phyloP scores from a whole-genome alignment of 2,329 filamentous ascomycete species.

The Graphilbum sp. region DNA sequence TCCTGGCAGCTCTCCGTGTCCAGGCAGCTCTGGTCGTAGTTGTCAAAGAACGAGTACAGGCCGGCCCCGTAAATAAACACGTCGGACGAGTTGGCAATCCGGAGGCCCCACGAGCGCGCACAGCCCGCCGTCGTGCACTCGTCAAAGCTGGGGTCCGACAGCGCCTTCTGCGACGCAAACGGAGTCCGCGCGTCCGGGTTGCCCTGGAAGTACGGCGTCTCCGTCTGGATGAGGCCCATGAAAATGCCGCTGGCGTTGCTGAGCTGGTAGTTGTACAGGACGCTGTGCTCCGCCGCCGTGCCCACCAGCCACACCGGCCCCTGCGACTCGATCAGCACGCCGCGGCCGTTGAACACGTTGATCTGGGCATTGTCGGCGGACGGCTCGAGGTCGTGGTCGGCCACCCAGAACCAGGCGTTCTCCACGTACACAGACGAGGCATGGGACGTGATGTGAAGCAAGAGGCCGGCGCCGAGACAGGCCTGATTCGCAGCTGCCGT shows the following conservation, averaged over 20 bases:
- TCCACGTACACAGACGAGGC: slow-evolving; percentile 59
- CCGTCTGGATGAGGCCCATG: slow-evolving; percentile 72
- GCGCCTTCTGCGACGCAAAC: slow-evolving; percentile 41
- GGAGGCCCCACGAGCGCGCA: slow-evolving; percentile 63
- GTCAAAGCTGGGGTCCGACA: slow-evolving; percentile 53
- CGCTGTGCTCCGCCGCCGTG: slow-evolving; percentile 52
- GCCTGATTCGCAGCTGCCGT: slow-evolving; percentile 30
- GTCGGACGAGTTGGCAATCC: slow-evolving; percentile 49
- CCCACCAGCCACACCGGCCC: slow-evolving; percentile 68
- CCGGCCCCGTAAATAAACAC: slow-evolving; percentile 57
- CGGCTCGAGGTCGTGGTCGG: slow-evolving; percentile 77
- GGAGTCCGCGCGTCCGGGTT: slow-evolving; percentile 58
- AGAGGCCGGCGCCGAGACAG: slow-evolving; percentile 60
- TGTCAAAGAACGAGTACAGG: slow-evolving; percentile 71
- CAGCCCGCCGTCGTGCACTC: slow-evolving; percentile 37
- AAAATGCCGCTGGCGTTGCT: slow-evolving; percentile 62
- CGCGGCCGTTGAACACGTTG: slow-evolving; percentile 77
- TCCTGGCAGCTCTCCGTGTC: slow-evolving; percentile 53
- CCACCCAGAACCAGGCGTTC: slow-evolving; percentile 81
- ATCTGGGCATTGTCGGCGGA: slow-evolving; percentile 53
- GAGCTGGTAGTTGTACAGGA: slow-evolving; percentile 75
- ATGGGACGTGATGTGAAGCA: slow-evolving; percentile 46
- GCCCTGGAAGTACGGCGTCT: slow-evolving; percentile 78
- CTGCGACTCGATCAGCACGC: slow-evolving; percentile 59
- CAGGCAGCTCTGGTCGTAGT: slow-evolving; percentile 60